A percentile compares a stretch with the other conserved stretches of the same genome.
phyloP scores from a whole-genome alignment of 305 asterid genomes.

The Fraxinus sp. region DNA sequence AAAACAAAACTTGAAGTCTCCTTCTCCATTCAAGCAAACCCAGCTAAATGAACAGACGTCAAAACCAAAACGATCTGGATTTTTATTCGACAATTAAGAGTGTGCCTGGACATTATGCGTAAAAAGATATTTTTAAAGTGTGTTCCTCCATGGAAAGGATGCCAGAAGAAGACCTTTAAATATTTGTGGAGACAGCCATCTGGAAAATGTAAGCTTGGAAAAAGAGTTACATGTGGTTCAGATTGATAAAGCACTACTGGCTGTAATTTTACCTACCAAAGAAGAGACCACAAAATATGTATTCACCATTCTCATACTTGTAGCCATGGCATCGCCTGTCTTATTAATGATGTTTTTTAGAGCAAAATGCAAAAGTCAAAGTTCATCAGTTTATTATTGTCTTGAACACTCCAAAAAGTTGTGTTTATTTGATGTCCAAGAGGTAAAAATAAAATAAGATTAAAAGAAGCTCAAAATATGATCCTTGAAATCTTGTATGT shows the following conservation, averaged over 20 bases:
- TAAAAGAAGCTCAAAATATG: conserved; percentile 5
- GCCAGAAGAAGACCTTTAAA: background rate
- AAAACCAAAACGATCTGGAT: background rate
- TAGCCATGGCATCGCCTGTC: background rate
- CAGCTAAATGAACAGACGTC: background rate
- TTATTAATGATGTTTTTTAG: background rate
- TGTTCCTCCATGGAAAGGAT: background rate
- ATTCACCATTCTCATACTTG: background rate
- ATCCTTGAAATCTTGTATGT: background rate
- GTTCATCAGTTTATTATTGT: background rate
- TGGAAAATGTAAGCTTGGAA: background rate
- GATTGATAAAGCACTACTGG: background rate
- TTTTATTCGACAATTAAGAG: background rate
- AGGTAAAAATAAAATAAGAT: conserved; percentile 2
- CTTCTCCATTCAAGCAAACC: background rate
- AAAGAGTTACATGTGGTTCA: background rate
- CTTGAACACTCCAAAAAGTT: background rate
- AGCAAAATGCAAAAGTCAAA: background rate
- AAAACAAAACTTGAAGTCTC: background rate
- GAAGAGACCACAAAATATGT: background rate
- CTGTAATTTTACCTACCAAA: background rate
- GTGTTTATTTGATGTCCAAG: conserved; percentile 1
- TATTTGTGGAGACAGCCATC: background rate
- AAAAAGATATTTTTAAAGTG: background rate
- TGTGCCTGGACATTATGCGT: background rate